Evolutionary conservation across 2,329 filamentous ascomycete species (phyloP).

Genomic region (Exophiala bonariae): DNA sequence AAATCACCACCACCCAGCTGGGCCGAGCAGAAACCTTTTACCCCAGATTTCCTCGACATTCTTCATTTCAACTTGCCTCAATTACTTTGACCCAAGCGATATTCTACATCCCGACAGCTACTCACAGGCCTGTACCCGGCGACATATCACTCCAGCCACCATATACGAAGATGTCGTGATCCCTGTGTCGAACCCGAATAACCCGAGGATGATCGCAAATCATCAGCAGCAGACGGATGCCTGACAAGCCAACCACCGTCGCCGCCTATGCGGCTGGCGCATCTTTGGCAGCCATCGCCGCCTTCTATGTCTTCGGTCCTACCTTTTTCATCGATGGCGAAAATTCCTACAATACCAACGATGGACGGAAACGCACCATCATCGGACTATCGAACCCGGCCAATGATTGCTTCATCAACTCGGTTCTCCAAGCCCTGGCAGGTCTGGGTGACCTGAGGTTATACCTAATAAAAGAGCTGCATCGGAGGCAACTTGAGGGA

Average conservation of each 20-base stretch:
- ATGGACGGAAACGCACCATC: conserved; percentile 74
- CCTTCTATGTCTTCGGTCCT: conserved; percentile 97
- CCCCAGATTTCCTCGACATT: too few species aligned
- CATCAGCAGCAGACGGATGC: conserved; percentile 55
- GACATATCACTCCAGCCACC: too few species aligned
- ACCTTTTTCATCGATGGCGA: conserved; percentile 93
- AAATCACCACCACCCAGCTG: too few species aligned
- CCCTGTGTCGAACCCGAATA: too few species aligned
- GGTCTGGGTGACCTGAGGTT: conserved; percentile 84
- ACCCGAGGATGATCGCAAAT: not conserved
- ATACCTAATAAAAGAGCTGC: conserved; percentile 89
- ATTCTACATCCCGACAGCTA: too few species aligned
- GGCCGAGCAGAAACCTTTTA: too few species aligned
- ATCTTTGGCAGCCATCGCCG: conserved; percentile 87
- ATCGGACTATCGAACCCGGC: conserved; percentile 88
- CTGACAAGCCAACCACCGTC: conserved; percentile 77
- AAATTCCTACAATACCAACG: conserved; percentile 54
- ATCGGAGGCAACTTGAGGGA: conserved; percentile 78
- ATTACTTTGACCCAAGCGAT: too few species aligned
- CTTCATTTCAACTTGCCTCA: too few species aligned
- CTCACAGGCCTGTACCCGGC: too few species aligned
- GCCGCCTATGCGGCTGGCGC: conserved; percentile 94
- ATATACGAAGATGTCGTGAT: not conserved
- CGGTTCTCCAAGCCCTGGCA: conserved; percentile 87
- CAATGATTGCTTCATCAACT: conserved; percentile 98